Evolutionary conservation across 1,284 basidiomycete species (phyloP).

Genomic region (Heterobasidion occidentale): DNA sequence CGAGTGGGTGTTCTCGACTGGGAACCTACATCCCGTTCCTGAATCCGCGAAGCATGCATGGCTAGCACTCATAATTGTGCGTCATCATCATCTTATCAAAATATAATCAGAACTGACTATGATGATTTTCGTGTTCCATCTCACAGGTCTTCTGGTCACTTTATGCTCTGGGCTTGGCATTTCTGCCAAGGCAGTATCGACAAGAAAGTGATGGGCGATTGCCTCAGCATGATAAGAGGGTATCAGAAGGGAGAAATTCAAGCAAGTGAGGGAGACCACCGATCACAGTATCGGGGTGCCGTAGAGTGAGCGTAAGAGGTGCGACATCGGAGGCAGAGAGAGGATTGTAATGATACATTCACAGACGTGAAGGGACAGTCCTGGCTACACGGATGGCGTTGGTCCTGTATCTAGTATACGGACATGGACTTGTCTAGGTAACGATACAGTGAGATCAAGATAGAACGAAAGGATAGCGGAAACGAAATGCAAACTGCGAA

Average conservation of each 20-base stretch:
- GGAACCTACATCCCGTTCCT: constrained; percentile 30
- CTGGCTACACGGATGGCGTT: background rate
- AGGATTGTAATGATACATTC: background rate
- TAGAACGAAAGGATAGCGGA: background rate
- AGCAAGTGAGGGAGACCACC: background rate
- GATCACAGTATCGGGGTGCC: no score
- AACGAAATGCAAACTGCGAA: background rate
- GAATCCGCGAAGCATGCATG: constrained; percentile 37
- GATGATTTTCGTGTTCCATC: background rate
- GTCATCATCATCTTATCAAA: constrained; percentile 12
- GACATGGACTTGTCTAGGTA: background rate
- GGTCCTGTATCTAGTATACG: background rate
- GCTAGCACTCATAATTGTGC: constrained; percentile 39
- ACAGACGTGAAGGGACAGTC: background rate
- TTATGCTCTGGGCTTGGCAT: constrained; percentile 31
- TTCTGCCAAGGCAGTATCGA: constrained; percentile 36
- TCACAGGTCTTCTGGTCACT: constrained; percentile 41
- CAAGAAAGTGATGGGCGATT: constrained; percentile 23
- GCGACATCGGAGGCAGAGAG: no score
- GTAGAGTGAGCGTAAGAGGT: no score
- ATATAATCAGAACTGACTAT: background rate
- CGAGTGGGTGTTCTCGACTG: constrained; percentile 33
- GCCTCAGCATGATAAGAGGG: constrained; percentile 5
- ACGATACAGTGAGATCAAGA: background rate
- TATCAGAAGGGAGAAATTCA: background rate